Percentiles rank a stretch among this genome's conserved stretches.
Conservation (phyloP, 2,329 filamentous ascomycete species). For the Aaosphaeria arxii region DNA sequence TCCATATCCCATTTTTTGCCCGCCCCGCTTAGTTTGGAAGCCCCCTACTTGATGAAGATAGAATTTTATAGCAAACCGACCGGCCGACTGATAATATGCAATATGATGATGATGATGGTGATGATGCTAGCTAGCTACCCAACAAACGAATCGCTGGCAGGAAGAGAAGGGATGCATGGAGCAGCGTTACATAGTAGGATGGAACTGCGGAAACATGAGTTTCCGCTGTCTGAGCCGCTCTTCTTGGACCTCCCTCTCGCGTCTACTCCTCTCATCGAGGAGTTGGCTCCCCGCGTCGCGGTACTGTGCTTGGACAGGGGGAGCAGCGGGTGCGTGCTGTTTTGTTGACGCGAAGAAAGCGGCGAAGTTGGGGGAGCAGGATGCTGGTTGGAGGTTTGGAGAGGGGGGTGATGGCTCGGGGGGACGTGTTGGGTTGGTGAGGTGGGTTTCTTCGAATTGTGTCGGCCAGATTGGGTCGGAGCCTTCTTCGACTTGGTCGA, state of each 20-base stretch:
- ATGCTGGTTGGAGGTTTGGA: constrained; percentile 1
- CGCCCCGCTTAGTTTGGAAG: too few relatives aligned
- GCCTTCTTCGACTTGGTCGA: constrained; percentile 22
- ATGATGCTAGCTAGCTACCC: too few relatives aligned
- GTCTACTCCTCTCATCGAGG: not conserved
- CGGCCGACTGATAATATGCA: too few relatives aligned
- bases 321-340: constrained; percentile 6
- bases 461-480: constrained; percentile 18
- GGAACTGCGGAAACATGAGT: constrained; percentile 16
- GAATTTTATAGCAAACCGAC: too few relatives aligned
- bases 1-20: too few relatives aligned
- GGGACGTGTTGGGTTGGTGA: constrained; percentile 1
- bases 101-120: too few relatives aligned
- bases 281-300: not conserved
- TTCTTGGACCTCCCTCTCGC: not conserved
- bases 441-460: too few relatives aligned
- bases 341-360: constrained; percentile 11
- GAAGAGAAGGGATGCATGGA: too few relatives aligned
- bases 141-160: too few relatives aligned
- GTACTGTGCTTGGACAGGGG: not conserved
- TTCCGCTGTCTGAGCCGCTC: constrained; percentile 15
- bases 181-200: too few relatives aligned
- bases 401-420: not conserved
- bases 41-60: too few relatives aligned
- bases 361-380: constrained; percentile 15